Percentiles rank a stretch among this genome's conserved stretches.
These are phyloP conservation scores for Chlamydomonas reinhardtii DNA, from an alignment of 163 green algal genomes.

Conservation along the genomic window DNA sequence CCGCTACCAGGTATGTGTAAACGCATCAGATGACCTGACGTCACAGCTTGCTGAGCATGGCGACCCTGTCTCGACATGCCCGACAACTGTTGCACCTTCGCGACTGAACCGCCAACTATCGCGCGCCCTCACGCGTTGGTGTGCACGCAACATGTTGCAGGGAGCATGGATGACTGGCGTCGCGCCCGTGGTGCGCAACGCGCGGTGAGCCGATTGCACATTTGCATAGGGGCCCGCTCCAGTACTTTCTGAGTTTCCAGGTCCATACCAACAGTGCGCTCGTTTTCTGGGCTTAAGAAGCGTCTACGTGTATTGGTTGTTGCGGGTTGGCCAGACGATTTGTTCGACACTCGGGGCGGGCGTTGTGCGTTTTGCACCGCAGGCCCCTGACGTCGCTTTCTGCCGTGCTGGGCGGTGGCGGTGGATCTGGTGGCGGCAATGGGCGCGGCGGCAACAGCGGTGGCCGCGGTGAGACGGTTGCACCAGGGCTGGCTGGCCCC, in stretches of 20 bases:
- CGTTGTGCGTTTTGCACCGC: neutral
- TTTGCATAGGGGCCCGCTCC: too few relatives aligned
- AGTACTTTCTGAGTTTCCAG: too few relatives aligned
- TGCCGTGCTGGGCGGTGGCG: neutral
- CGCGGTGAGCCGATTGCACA: neutral
- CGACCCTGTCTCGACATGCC: too few relatives aligned
- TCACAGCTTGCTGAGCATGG: too few relatives aligned
- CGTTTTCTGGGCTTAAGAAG: too few relatives aligned
- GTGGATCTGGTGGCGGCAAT: neutral
- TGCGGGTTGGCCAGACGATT: too few relatives aligned
- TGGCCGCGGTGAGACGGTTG: neutral
- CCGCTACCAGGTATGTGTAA: neutral
- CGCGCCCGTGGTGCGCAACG: neutral
- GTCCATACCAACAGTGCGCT: too few relatives aligned
- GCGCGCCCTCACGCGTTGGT: too few relatives aligned
- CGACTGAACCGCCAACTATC: too few relatives aligned
- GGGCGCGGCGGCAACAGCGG: neutral
- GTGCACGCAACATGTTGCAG: neutral
- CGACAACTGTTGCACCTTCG: neutral
- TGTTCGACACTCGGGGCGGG: neutral
- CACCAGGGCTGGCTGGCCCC: neutral
- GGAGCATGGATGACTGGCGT: conserved; percentile 5
- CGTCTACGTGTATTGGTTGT: too few relatives aligned
- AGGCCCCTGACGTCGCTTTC: neutral
- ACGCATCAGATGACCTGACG: too few relatives aligned